Base-by-base conservation (phyloP, 305 asterid species). In the Fraxinus albicans region DNA sequence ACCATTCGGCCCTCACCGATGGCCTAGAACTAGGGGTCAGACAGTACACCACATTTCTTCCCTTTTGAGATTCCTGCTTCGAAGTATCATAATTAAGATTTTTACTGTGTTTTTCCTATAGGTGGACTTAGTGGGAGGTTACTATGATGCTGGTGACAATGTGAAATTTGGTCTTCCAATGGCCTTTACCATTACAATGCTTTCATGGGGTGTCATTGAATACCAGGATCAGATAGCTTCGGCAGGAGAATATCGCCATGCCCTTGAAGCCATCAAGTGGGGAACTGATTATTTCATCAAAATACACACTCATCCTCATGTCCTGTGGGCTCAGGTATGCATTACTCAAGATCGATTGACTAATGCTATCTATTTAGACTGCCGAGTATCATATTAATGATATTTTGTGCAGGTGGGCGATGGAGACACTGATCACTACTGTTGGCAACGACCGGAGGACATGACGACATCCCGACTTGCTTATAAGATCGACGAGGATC, bases 61-160 rank as follows among this genome's bases (percentile, higher is more conserved):
- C 8, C 1, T 31, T 70, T 31, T 6, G 42, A 29, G 40, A 31
- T 70, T 70, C 9, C 6, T 2, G 21, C 36, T 27, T 25, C 34
- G 12, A 23, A 25, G 34, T 9, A 23, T 25, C 35, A 3, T 65
- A 4, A 25, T 65, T 65, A 65, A 65, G 36, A 65, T 65, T 65
- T 50, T 50, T 27, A 21, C 17, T 10, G 6, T 23, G 33, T 65
- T 65, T 65, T 27, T 12, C 34, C 10, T 47, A 17, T 82, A 92
- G 98, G 98, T 92, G 88, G 98, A 95, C 84, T 88, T 95, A 84
- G 98, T 93, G 23, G 98, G 98, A 73, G 98, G 98, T 1, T 95
- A 94, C 85, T 95, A 92, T 44, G 98, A 95, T 10, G 98, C 98
- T n/a, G 97, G 98, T 0, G 97, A 93, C 78, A 94, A 94, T 77